Conservation (phyloP, 805 yeast genomes). For the Dipodascopsis uninucleata region DNA sequence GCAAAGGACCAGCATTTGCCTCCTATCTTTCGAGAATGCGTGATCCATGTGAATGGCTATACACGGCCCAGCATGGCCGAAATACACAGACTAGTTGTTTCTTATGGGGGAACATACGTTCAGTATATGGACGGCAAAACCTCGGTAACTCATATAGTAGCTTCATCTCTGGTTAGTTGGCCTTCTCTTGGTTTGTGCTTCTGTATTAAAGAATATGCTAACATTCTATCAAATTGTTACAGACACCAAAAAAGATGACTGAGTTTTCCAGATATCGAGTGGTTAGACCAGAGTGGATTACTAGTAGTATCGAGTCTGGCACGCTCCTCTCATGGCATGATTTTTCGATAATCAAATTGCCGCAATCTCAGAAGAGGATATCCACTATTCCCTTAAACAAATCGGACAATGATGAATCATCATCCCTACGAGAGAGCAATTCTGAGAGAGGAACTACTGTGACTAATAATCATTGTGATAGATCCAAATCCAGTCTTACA, state of each 20-base stretch:
- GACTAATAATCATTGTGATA: too few species aligned
- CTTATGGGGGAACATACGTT: constrained; percentile 76
- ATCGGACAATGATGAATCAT: too few species aligned
- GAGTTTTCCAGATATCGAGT: constrained; percentile 69
- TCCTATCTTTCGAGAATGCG: constrained; percentile 58
- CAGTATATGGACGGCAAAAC: constrained; percentile 68
- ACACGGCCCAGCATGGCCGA: constrained; percentile 76
- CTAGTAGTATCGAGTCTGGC: constrained; percentile 53
- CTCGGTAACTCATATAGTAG: constrained; percentile 78
- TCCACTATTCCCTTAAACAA: too few species aligned
- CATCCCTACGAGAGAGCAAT: not conserved
- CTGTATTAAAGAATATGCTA: not conserved
- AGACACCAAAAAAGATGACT: constrained; percentile 70
- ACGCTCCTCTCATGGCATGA: constrained; percentile 65
- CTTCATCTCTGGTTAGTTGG: constrained; percentile 41
- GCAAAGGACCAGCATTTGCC: constrained; percentile 33
- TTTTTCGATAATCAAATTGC: constrained; percentile 43
- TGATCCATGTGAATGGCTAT: constrained; percentile 81
- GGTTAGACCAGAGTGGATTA: constrained; percentile 79
- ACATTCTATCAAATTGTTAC: constrained; percentile 31
- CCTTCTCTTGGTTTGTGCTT: too few species aligned
- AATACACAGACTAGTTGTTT: constrained; percentile 64
- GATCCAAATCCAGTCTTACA: too few species aligned
- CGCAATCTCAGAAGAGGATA: constrained; percentile 9
- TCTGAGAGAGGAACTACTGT: not conserved